These are phyloP conservation scores for Ganoderma sinense DNA, from an alignment of 1,284 basidiomycete species.

Conservation along the genomic window DNA sequence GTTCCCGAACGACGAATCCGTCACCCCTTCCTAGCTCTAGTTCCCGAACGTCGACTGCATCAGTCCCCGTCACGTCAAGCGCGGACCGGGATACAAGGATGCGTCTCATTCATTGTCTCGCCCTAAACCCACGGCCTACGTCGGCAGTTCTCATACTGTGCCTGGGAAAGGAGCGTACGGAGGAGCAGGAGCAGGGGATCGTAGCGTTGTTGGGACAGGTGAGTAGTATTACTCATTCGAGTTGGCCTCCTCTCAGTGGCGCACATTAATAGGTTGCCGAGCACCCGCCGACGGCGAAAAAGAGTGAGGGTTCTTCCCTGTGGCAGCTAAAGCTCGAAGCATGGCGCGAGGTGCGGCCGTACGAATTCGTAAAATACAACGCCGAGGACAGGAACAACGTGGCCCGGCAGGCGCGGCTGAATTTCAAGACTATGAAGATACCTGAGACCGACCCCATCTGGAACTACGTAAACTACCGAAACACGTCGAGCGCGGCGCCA, in stretches of 20 bases:
- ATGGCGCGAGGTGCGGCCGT: slow-evolving; percentile 76
- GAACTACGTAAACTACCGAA: slow-evolving; percentile 49
- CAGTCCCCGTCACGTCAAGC: neutral
- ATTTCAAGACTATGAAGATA: slow-evolving; percentile 56
- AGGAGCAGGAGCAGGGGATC: slow-evolving; percentile 26
- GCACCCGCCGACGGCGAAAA: slow-evolving; percentile 43
- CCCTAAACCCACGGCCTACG: slow-evolving; percentile 51
- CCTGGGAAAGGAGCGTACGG: slow-evolving; percentile 26
- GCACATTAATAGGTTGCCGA: slow-evolving; percentile 57
- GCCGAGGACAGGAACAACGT: slow-evolving; percentile 54
- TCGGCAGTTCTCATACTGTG: slow-evolving; percentile 41
- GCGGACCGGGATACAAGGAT: slow-evolving; percentile 35
- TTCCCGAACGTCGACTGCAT: neutral
- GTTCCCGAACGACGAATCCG: neutral
- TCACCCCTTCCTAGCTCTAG: neutral
- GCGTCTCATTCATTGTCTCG: slow-evolving; percentile 64
- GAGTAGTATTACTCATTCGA: slow-evolving; percentile 29
- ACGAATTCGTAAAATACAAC: slow-evolving; percentile 58
- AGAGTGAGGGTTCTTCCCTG: slow-evolving; percentile 43
- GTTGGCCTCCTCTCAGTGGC: neutral
- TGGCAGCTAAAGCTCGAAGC: slow-evolving; percentile 62
- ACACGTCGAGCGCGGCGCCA: slow-evolving; percentile 18
- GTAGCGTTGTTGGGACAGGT: slow-evolving; percentile 56
- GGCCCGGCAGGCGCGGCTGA: slow-evolving; percentile 55
- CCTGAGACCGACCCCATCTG: slow-evolving; percentile 65